A percentile compares a stretch with the other conserved stretches of the same genome.
Conservation (phyloP, 495 filamentous ascomycete genomes). For the Aspergillus affinis region DNA sequence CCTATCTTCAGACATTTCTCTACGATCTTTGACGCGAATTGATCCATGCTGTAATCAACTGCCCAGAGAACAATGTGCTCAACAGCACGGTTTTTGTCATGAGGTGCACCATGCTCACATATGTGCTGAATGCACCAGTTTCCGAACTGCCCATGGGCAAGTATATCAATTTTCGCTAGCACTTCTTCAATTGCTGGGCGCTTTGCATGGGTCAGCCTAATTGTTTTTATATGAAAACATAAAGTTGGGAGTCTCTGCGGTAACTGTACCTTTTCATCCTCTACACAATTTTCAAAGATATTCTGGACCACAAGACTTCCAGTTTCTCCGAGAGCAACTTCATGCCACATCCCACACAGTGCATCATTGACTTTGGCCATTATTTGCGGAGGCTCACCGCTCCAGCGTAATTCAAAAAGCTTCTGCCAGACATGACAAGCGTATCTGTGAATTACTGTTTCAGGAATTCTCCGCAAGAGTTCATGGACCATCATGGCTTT, state of each 20-base stretch:
- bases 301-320: slow-evolving; percentile 98
- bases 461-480: slow-evolving; percentile 89
- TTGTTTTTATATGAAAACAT: slow-evolving; percentile 1
- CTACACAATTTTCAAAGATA: slow-evolving; percentile 98
- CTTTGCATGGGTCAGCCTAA: slow-evolving; percentile 51
- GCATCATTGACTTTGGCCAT: slow-evolving; percentile 99
- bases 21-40: slow-evolving; percentile 98
- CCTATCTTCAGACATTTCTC: slow-evolving; percentile 99
- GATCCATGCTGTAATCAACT: slow-evolving; percentile 97
- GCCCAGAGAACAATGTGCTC: slow-evolving; percentile 93
- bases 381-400: slow-evolving; percentile 90
- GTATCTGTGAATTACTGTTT: slow-evolving; percentile 97
- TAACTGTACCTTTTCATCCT: slow-evolving; percentile 89
- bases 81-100: slow-evolving; percentile 87
- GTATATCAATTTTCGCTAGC: slow-evolving; percentile 86
- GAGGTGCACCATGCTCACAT: slow-evolving; percentile 91
- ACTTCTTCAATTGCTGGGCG: slow-evolving; percentile 97
- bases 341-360: slow-evolving; percentile 95
- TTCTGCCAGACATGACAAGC: slow-evolving; percentile 99
- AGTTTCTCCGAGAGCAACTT: slow-evolving; percentile 94
- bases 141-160: slow-evolving; percentile 97
- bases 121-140: slow-evolving; percentile 99
- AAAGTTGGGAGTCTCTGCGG: background rate
- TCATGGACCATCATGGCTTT: slow-evolving; percentile 99
- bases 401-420: slow-evolving; percentile 97